Evolutionary conservation across 192 early-diverging fungal species (phyloP).

Genomic region (Backusella mclennaniae): DNA sequence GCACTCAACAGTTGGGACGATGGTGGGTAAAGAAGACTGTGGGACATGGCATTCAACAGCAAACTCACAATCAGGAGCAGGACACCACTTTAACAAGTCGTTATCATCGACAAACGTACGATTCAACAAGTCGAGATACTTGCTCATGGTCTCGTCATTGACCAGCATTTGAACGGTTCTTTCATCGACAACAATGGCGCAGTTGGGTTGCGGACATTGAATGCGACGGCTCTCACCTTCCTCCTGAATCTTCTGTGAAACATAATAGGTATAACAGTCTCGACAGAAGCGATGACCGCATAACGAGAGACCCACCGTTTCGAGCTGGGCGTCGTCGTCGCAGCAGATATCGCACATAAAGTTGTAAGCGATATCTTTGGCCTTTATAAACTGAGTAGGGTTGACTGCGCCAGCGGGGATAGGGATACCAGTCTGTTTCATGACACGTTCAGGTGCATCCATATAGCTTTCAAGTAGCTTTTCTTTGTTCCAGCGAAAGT

Average conservation of each 20-base stretch:
- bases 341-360: slow-evolving; percentile 95
- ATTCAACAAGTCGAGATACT: slow-evolving; percentile 75
- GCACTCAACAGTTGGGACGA: slow-evolving; percentile 90
- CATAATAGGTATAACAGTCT: slow-evolving; percentile 84
- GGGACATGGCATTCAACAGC: slow-evolving; percentile 89
- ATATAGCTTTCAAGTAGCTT: slow-evolving; percentile 75
- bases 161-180: slow-evolving; percentile 75
- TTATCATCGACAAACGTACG: slow-evolving; percentile 93
- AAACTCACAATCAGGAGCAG: slow-evolving; percentile 93
- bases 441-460: slow-evolving; percentile 64
- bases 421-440: slow-evolving; percentile 69
- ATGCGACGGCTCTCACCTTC: slow-evolving; percentile 91
- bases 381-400: not conserved
- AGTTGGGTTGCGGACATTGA: slow-evolving; percentile 75
- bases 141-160: slow-evolving; percentile 39
- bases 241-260: slow-evolving; percentile 79
- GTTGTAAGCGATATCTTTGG: not conserved
- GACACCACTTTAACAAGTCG: slow-evolving; percentile 86
- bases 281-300: slow-evolving; percentile 91
- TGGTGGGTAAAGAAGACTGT: slow-evolving; percentile 56
- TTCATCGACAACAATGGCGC: slow-evolving; percentile 82
- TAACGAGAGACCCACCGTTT: slow-evolving; percentile 64
- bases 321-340: slow-evolving; percentile 56
- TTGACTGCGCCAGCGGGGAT: slow-evolving; percentile 41
- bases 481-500: slow-evolving; percentile 88